Conservation (phyloP, 2,329 filamentous ascomycete genomes). For the Pleurostoma richardsiae region DNA sequence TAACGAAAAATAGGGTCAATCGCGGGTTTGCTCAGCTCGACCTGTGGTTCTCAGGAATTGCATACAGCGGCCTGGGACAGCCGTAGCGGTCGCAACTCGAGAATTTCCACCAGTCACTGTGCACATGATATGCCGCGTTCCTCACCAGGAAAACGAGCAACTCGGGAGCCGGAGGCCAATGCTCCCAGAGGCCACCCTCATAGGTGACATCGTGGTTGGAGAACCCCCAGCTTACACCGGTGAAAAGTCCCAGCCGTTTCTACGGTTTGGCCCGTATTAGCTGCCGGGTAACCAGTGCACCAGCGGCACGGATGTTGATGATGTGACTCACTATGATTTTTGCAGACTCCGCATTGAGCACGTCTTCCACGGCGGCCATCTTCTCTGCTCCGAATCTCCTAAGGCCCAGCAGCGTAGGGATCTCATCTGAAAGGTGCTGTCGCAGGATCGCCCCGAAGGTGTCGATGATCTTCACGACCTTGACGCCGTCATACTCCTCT, state of each 20-base stretch:
- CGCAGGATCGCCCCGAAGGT: conserved; percentile 19
- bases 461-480: conserved; percentile 20
- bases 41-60: conserved; percentile 7
- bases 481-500: conserved; percentile 19
- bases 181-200: conserved; percentile 24
- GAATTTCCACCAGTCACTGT: conserved; percentile 18
- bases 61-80: conserved; percentile 17
- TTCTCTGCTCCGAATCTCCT: conserved; percentile 15
- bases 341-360: conserved; percentile 10
- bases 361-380: conserved; percentile 11
- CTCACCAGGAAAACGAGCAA: conserved; percentile 12
- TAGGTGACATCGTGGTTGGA: conserved; percentile 15
- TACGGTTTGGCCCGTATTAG: neutral
- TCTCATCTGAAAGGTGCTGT: conserved; percentile 25
- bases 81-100: conserved; percentile 14
- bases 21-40: too few relatives aligned
- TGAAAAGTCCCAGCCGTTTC: conserved; percentile 13
- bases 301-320: too few relatives aligned
- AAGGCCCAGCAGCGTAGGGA: conserved; percentile 20
- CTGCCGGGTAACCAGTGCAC: neutral
- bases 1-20: too few relatives aligned
- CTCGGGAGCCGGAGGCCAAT: conserved; percentile 14
- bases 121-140: conserved; percentile 11
- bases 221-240: conserved; percentile 12
- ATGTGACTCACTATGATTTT: conserved; percentile 12